Evolutionary conservation across 306 rosid species (phyloP).

Genomic region (Boehmeria nivea): DNA sequence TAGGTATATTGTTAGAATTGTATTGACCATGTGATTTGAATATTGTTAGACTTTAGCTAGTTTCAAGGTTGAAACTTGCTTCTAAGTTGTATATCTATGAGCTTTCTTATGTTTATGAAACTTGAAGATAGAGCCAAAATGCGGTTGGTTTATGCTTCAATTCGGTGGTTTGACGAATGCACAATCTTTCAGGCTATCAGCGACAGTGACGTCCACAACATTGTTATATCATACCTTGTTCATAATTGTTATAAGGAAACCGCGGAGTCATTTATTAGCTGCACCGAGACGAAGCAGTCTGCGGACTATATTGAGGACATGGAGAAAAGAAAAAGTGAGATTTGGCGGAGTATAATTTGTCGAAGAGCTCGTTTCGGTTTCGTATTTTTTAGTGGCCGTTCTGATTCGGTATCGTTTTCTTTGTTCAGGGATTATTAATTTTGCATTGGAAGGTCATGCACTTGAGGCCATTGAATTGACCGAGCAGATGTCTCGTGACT

Average conservation of each 20-base stretch:
- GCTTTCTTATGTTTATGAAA: too few relatives aligned
- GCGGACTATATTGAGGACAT: conserved; percentile 51
- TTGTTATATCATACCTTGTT: conserved; percentile 78
- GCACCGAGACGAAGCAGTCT: conserved; percentile 69
- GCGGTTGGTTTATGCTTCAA: too few relatives aligned
- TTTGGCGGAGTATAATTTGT: neutral
- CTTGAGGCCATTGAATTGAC: conserved; percentile 83
- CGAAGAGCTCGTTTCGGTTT: neutral
- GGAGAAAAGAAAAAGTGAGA: conserved; percentile 80
- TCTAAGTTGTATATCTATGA: too few relatives aligned
- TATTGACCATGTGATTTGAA: too few relatives aligned
- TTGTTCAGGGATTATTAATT: conserved; percentile 56
- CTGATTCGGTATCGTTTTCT: conserved; percentile 9
- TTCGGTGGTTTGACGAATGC: neutral
- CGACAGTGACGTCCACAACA: conserved; percentile 56
- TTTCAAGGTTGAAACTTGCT: too few relatives aligned
- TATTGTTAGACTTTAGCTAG: too few relatives aligned
- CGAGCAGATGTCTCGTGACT: conserved; percentile 55
- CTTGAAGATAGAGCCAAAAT: too few relatives aligned
- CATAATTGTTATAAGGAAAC: conserved; percentile 83
- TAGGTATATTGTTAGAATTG: neutral
- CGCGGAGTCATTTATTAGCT: conserved; percentile 60
- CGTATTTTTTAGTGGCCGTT: neutral
- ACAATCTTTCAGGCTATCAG: conserved; percentile 51
- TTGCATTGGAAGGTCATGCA: conserved; percentile 66